A percentile compares a stretch with the other conserved stretches of the same genome.
These are phyloP conservation scores for Schizochytrium sp. DNA, from an alignment of 108 stramenopile species.

Conservation along the genomic window DNA sequence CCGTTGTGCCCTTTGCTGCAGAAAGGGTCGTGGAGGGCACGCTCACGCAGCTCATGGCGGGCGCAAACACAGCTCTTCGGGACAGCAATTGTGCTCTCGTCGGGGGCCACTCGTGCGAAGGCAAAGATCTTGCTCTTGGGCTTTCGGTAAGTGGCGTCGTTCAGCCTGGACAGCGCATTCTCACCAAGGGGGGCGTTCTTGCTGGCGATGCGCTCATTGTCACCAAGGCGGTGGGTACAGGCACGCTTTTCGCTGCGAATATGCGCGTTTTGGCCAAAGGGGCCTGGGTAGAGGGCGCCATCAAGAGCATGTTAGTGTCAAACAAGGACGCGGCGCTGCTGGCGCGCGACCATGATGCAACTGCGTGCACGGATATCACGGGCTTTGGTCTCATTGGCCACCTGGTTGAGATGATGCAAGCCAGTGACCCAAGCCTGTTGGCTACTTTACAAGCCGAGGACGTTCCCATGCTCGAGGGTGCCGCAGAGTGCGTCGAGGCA, in stretches of 20 bases:
- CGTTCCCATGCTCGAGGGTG: constrained; percentile 41
- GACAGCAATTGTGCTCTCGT: constrained; percentile 45
- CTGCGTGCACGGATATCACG: constrained; percentile 54
- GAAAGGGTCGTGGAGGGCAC: constrained; percentile 30
- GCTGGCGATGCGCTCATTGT: constrained; percentile 46
- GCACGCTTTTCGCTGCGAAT: constrained; percentile 57
- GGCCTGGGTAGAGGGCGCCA: constrained; percentile 11
- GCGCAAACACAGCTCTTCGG: constrained; percentile 36
- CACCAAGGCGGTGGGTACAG: constrained; percentile 58
- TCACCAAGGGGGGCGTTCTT: constrained; percentile 39
- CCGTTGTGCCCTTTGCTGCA: constrained; percentile 38
- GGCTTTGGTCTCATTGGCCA: constrained; percentile 62
- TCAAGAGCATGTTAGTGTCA: constrained; percentile 22
- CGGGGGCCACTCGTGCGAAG: constrained; percentile 66
- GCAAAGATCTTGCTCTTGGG: constrained; percentile 49
- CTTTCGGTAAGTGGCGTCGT: constrained; percentile 46
- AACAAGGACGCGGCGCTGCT: constrained; percentile 27
- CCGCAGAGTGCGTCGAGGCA: constrained; percentile 22
- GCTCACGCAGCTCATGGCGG: constrained; percentile 47
- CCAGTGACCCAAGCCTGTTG: background rate
- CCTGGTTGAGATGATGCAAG: constrained; percentile 52
- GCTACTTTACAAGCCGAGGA: constrained; percentile 13
- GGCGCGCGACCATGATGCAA: constrained; percentile 1
- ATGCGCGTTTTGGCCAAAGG: constrained; percentile 45
- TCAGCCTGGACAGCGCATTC: background rate